phyloP scores from a whole-genome alignment of 768 basidiomycete species.

The Tylopilus cervinicoccineus region DNA sequence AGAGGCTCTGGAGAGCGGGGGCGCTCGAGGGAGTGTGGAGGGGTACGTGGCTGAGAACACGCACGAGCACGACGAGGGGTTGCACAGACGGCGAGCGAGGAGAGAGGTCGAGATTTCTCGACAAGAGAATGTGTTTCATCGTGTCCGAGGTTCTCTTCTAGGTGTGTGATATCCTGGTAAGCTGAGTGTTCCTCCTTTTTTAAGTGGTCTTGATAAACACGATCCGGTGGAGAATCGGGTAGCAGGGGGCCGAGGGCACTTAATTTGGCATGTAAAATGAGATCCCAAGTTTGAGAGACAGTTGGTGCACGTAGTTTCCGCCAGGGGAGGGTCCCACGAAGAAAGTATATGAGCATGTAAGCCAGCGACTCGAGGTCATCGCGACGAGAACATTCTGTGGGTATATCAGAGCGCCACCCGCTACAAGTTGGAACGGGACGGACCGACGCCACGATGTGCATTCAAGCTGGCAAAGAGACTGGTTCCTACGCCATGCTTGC shows the following conservation, averaged over 20 bases:
- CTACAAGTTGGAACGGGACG: conserved; percentile 20
- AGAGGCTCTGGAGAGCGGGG: conserved; percentile 8
- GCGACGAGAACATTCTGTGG: conserved; percentile 64
- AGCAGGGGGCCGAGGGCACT: conserved; percentile 41
- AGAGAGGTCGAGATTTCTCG: conserved; percentile 18
- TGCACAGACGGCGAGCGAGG: not conserved
- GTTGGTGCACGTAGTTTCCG: conserved; percentile 65
- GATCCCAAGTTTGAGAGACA: conserved; percentile 68
- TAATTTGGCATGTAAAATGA: conserved; percentile 71
- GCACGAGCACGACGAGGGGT: conserved; percentile 13
- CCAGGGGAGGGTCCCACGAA: conserved; percentile 77
- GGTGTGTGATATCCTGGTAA: conserved; percentile 3
- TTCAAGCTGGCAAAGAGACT: conserved; percentile 72
- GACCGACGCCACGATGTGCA: conserved; percentile 73
- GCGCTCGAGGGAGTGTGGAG: conserved; percentile 11
- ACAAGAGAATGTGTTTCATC: conserved; percentile 9
- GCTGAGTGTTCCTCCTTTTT: conserved; percentile 1
- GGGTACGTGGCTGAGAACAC: conserved; percentile 18
- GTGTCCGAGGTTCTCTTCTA: conserved; percentile 9
- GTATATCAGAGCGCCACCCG: not conserved
- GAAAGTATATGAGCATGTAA: conserved; percentile 81
- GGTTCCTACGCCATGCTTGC: conserved; percentile 77
- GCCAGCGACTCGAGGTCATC: conserved; percentile 79
- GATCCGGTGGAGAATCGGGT: conserved; percentile 15
- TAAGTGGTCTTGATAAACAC: conserved; percentile 3